Evolutionary conservation across 2,329 filamentous ascomycete species (phyloP).

Genomic region (Arthroderma sp.): DNA sequence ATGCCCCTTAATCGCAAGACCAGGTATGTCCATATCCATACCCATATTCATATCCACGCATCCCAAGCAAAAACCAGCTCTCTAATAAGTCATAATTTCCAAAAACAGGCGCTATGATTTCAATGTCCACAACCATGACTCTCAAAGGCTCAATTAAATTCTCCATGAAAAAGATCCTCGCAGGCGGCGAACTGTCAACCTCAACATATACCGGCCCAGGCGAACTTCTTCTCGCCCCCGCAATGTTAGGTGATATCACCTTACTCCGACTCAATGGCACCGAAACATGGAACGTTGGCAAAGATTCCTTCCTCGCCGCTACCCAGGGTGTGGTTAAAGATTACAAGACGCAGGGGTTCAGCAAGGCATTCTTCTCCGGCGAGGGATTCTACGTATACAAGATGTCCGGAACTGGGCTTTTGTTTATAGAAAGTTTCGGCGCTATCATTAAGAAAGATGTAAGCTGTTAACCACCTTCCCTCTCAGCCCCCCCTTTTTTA

Average conservation of each 20-base stretch:
- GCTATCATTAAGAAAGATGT: slow-evolving; percentile 92
- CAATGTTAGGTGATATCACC: slow-evolving; percentile 71
- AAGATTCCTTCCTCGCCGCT: slow-evolving; percentile 71
- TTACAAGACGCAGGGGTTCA: slow-evolving; percentile 70
- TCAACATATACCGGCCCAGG: slow-evolving; percentile 82
- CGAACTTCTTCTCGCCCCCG: slow-evolving; percentile 72
- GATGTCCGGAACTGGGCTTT: slow-evolving; percentile 62
- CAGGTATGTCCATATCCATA: slow-evolving; percentile 39
- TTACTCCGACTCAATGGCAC: slow-evolving; percentile 59
- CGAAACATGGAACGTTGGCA: slow-evolving; percentile 64
- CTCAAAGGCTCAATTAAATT: slow-evolving; percentile 76
- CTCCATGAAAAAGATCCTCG: slow-evolving; percentile 78
- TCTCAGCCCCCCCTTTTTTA: background rate
- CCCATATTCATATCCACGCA: background rate
- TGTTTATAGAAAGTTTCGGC: slow-evolving; percentile 88
- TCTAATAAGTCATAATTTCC: background rate
- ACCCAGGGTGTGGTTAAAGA: slow-evolving; percentile 84
- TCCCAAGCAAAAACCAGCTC: background rate
- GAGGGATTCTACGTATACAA: slow-evolving; percentile 88
- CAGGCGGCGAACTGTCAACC: slow-evolving; percentile 62
- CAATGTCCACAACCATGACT: slow-evolving; percentile 80
- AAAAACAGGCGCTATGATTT: slow-evolving; percentile 65
- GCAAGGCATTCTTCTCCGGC: slow-evolving; percentile 86
- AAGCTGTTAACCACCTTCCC: slow-evolving; percentile 25
- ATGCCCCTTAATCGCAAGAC: slow-evolving; percentile 68